Conservation (phyloP, 768 basidiomycete genomes). For the Chalciporus sphaerocephalus region DNA sequence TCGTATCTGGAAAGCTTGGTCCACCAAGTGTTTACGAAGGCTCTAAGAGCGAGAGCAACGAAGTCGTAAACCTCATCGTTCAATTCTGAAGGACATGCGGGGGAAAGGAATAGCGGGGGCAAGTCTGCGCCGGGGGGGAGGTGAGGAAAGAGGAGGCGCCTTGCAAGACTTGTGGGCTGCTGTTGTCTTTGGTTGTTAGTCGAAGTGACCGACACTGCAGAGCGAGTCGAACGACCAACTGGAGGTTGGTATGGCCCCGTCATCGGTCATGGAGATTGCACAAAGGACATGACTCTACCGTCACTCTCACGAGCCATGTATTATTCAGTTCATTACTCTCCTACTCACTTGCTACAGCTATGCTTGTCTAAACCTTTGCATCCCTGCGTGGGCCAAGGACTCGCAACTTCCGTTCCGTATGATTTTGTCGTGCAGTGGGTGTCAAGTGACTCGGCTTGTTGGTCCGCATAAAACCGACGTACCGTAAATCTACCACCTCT, state of each 20-base stretch:
- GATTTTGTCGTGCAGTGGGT: too few relatives aligned
- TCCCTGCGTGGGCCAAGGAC: too few relatives aligned
- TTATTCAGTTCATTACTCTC: too few relatives aligned
- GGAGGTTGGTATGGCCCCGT: constrained; percentile 4
- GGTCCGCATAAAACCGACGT: constrained; percentile 23
- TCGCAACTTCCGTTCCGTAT: too few relatives aligned
- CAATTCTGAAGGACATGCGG: constrained; percentile 48
- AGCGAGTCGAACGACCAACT: constrained; percentile 16
- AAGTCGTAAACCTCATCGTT: constrained; percentile 61
- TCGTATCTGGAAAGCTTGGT: constrained; percentile 77
- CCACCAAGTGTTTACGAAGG: constrained; percentile 84
- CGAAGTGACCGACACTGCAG: constrained; percentile 23
- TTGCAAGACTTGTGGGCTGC: constrained; percentile 39
- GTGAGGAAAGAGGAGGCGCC: constrained; percentile 63
- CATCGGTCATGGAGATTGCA: constrained; percentile 3
- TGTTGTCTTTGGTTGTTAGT: constrained; percentile 14
- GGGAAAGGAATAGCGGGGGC: constrained; percentile 51
- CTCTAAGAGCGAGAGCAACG: constrained; percentile 73
- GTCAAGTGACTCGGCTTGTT: not conserved
- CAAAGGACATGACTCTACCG: not conserved
- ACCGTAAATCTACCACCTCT: not conserved
- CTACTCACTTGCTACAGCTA: too few relatives aligned
- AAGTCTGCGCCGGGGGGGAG: constrained; percentile 40
- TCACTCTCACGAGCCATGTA: not conserved
- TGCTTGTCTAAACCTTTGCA: too few relatives aligned